Conservation (phyloP, 306 rosid genomes). For the Chamaecrista fasciculata region DNA sequence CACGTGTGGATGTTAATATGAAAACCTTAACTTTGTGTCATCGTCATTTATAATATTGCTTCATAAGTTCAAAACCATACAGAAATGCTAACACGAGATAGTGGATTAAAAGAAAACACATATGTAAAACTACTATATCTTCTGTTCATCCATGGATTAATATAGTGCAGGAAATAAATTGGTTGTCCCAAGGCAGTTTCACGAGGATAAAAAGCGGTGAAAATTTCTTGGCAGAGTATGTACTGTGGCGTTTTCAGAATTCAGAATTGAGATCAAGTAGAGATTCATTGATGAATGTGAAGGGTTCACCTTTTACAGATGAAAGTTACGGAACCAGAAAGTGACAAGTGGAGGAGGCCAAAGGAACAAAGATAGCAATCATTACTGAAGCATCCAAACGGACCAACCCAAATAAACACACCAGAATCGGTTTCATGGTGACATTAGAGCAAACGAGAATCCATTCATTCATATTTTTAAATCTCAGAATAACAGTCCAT, state of each 20-base stretch:
- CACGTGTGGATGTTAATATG: slow-evolving; percentile 27
- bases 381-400: slow-evolving; percentile 52
- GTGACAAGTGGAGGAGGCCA: slow-evolving; percentile 68
- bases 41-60: slow-evolving; percentile 22
- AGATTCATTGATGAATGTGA: slow-evolving; percentile 40
- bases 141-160: background rate
- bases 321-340: slow-evolving; percentile 44
- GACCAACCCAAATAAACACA: slow-evolving; percentile 35
- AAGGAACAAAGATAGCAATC: slow-evolving; percentile 72
- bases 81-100: no score
- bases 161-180: background rate
- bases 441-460: slow-evolving; percentile 27
- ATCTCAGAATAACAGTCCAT: no score
- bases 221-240: background rate
- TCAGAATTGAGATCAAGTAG: slow-evolving; percentile 25
- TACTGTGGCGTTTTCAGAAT: slow-evolving; percentile 28
- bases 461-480: background rate
- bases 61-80: slow-evolving; percentile 25
- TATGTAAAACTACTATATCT: no score
- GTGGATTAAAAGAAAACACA: no score
- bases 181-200: background rate
- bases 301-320: slow-evolving; percentile 24
- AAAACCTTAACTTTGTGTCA: slow-evolving; percentile 25
- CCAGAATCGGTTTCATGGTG: slow-evolving; percentile 45
- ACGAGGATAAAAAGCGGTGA: background rate